Evolutionary conservation across 306 rosid genomes (phyloP).

Genomic region (Alnus glutinosa): DNA sequence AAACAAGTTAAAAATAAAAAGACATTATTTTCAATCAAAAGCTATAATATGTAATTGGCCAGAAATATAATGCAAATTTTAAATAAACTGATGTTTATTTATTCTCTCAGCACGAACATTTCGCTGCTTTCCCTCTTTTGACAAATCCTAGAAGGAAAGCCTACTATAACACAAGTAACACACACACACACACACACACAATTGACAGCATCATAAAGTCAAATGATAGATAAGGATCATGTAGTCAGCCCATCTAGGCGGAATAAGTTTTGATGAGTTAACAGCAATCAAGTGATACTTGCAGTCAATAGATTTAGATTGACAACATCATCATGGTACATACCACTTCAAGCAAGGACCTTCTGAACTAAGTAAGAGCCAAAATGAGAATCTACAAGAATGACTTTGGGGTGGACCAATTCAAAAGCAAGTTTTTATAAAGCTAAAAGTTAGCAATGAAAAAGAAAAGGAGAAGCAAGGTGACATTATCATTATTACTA

Average conservation of each 20-base stretch:
- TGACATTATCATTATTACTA: neutral
- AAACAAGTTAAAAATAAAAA: neutral
- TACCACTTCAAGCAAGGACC: neutral
- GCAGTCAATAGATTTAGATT: constrained; percentile 1
- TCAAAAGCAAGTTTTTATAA: neutral
- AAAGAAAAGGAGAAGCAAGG: neutral
- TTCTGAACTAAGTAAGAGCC: neutral
- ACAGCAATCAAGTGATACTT: neutral
- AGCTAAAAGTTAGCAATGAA: neutral
- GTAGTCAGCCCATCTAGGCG: neutral
- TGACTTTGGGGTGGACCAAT: neutral
- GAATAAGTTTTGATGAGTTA: neutral
- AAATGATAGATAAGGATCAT: neutral
- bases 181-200: neutral
- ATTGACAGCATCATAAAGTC: neutral
- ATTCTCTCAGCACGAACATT: constrained; percentile 14
- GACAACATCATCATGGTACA: neutral
- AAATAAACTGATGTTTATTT: neutral
- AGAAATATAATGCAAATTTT: neutral
- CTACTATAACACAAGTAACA: neutral
- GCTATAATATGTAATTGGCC: neutral
- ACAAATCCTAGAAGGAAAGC: constrained; percentile 19
- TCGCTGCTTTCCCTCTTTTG: constrained; percentile 5
- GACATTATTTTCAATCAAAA: neutral
- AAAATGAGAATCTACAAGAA: constrained; percentile 16